A percentile compares a stretch with the other conserved stretches of the same genome.
Evolutionary conservation across 2,329 filamentous ascomycete species (phyloP).

Genomic region (Penicillium brasilianum): DNA sequence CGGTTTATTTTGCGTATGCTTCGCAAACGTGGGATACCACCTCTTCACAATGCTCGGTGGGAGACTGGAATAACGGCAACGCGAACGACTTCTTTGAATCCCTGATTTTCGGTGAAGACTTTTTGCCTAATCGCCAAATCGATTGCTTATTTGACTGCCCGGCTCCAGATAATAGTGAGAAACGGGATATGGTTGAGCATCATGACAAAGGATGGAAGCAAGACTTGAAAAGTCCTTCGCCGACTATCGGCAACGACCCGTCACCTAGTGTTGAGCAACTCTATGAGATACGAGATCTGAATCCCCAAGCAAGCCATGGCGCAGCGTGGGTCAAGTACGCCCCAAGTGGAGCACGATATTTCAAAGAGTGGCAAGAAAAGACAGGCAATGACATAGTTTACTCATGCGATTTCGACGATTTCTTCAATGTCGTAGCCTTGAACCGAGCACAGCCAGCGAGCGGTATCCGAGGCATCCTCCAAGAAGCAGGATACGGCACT

Average conservation of each 20-base stretch:
- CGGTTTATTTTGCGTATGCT: background rate
- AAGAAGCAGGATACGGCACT: background rate
- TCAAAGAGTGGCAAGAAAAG: too few species aligned
- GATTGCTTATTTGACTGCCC: background rate
- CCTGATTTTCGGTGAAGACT: background rate
- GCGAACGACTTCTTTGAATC: background rate
- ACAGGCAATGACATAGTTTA: too few species aligned
- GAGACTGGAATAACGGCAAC: background rate
- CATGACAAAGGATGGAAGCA: background rate
- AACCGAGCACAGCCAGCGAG: background rate
- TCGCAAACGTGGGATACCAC: background rate
- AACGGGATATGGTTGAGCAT: background rate
- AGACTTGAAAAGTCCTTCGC: too few species aligned
- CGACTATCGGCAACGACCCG: too few species aligned
- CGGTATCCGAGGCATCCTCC: background rate
- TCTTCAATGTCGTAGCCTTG: background rate
- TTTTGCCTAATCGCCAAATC: background rate
- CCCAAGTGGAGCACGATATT: too few species aligned
- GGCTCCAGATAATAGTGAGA: background rate
- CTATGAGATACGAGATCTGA: too few species aligned
- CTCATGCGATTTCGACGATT: background rate
- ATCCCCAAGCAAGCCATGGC: too few species aligned
- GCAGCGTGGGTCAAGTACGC: too few species aligned
- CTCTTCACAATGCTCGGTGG: background rate
- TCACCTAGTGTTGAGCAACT: too few species aligned